Evolutionary conservation across 257 asterid genomes (phyloP), one percentile per base, ranked within the genome.

Genomic region (Eucommia ulmoides): DNA sequence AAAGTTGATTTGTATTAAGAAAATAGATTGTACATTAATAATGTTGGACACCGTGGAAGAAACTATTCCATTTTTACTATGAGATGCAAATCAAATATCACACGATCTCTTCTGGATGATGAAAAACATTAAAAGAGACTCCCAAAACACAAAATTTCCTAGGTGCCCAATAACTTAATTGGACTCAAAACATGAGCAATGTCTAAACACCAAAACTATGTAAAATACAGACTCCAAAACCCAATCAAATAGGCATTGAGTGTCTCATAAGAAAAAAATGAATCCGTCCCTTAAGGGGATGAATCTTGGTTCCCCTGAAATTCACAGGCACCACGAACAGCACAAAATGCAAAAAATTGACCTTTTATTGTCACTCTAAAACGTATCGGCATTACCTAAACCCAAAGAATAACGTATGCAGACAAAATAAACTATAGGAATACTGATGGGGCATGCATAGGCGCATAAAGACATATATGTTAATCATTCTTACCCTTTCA

Each of bases 401-500:
- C 44, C 54, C 23, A 60, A 8, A 18, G 5, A 24, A 26, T 45
- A n/a, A 33, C 20, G 19, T 3, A 1, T 8, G n/a, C 2, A 23
- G 8, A 20, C 49, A 29, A 8, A 22, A 12, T 46, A 58, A 7
- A 53, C 12, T 49, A 22, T 22, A 2, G 19, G 8, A 53, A 58
- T 49, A 19, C 38, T 15, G n/a, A n/a, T n/a, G n/a, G n/a, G n/a
- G n/a, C n/a, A n/a, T n/a, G n/a, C n/a, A n/a, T n/a, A n/a, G n/a
- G n/a, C n/a, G n/a, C n/a, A n/a, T 24, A 49, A 5, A 55, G 41
- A 8, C 47, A 23, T 42, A 55, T 20, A 50, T 20, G 19, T 23
- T 22, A 35, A 23, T 49, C 19, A 11, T 15, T 54, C 64, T 48
- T 41, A 81, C 95, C 78, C 65, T 76, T 60, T 84, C 84, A 6